A percentile compares a stretch with the other conserved stretches of the same genome.
Evolutionary conservation across 352 stramenopile species (phyloP).

Genomic region (Phytophthora podocarpi): DNA sequence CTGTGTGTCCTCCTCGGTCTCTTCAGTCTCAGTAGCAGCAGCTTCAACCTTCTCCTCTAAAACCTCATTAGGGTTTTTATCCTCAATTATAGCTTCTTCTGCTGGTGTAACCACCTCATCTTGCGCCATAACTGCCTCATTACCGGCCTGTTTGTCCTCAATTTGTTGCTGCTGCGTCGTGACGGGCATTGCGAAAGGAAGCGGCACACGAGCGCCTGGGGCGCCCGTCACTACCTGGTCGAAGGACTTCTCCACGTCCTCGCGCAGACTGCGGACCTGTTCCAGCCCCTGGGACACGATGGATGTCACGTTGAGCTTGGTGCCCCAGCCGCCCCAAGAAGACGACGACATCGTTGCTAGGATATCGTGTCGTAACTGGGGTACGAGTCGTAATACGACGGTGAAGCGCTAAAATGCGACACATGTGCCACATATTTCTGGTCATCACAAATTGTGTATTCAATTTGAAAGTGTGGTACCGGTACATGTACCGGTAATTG

Average conservation of each 20-base stretch:
- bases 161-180: conserved; percentile 1
- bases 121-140: not conserved
- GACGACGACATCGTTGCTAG: conserved; percentile 10
- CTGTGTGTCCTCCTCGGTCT: not conserved
- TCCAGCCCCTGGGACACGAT: conserved; percentile 87
- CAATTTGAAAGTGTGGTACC: too few relatives aligned
- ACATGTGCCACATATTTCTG: too few relatives aligned
- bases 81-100: conserved; percentile 2
- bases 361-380: not conserved
- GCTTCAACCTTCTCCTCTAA: not conserved
- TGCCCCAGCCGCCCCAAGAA: conserved; percentile 64
- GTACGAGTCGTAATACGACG: too few relatives aligned
- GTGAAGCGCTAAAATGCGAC: too few relatives aligned
- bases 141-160: conserved; percentile 4
- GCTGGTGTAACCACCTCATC: not conserved
- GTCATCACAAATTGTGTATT: too few relatives aligned
- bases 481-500: too few relatives aligned
- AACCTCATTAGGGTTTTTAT: not conserved
- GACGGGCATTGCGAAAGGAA: conserved; percentile 29
- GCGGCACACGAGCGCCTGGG: conserved; percentile 11
- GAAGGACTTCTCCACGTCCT: conserved; percentile 90
- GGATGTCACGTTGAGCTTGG: conserved; percentile 79
- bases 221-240: conserved; percentile 71
- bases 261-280: conserved; percentile 80
- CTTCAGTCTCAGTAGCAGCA: not conserved